Base-by-base conservation (phyloP, 441 rosid genomes). In the Gossypium lobatum region DNA sequence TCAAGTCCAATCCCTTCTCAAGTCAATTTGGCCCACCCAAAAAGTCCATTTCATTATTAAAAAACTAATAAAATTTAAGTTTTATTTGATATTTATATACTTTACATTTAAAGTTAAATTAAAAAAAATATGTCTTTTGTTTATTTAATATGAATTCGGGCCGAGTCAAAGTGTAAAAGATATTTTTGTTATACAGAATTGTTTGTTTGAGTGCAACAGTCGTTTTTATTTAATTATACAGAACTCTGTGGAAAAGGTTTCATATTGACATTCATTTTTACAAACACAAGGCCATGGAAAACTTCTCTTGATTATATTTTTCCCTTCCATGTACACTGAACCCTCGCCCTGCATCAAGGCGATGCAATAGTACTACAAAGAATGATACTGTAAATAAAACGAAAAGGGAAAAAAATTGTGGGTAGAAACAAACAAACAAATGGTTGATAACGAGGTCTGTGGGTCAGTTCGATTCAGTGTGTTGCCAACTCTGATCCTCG, bases 281-380 rank as follows among this genome's bases (percentile, higher is more conserved):
- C 53, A 45, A 10, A 52, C 16, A 62, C 5, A 55, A 23, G 34
- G 2, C 54, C 71, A 42, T 8, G 48, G 39, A 63, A 66, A 64
- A 67, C 54, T 28, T 48, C 59, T 75, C 45, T 37, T 37, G 6
- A 37, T 77, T 71, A 64, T 75, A 60, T 54, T 81, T 84, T 65
- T 67, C 75, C 73, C 73, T 77, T 79, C 45, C 5, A 77, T 72
- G 73, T 74, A 80, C 82, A 80, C 23, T 28, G n/a, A 52, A 75
- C 55, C 16, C 62, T 74, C 60, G 73, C 74, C 10, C 78, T 57
- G 59, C 69, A 61, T 45, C 75, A 54, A 50, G 45, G 16, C 14
- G 37, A 61, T 45, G 61, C 17, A 59, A 68, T 45, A 21, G 1
- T 50, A 46, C 78, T 76, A 70, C 73, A 71, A 77, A 78, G 81